Evolutionary conservation across 140 eudicot species (phyloP).

Genomic region (Anethum foeniculum): DNA sequence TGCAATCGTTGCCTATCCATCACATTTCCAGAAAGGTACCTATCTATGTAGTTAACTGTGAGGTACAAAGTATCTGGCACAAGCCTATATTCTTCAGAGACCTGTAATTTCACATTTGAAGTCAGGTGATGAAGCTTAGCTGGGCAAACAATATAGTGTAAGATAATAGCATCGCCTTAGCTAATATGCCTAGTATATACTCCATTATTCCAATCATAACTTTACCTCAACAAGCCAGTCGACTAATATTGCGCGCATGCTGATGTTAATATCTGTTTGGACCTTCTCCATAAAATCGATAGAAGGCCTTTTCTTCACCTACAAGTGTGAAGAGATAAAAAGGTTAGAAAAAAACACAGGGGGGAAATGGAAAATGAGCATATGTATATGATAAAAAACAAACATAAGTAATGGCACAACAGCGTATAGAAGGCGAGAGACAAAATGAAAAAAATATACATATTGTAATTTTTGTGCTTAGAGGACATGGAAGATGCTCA

Average conservation of each 20-base stretch:
- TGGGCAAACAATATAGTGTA: not conserved
- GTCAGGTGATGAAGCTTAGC: not conserved
- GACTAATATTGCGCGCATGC: conserved; percentile 82
- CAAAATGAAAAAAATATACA: too few relatives aligned
- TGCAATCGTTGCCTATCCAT: conserved; percentile 87
- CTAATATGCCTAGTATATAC: not conserved
- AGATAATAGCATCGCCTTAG: not conserved
- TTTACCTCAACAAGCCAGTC: conserved; percentile 98
- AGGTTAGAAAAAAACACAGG: not conserved
- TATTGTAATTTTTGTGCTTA: too few relatives aligned
- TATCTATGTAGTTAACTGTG: conserved; percentile 85
- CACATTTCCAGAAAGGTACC: conserved; percentile 80
- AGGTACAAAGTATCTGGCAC: conserved; percentile 88
- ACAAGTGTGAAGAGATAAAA: not conserved
- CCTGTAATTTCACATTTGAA: conserved; percentile 28
- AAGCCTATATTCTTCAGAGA: conserved; percentile 88
- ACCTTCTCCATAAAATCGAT: conserved; percentile 80
- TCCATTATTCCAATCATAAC: not conserved
- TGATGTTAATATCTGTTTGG: conserved; percentile 77
- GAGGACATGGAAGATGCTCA: too few relatives aligned
- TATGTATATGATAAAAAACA: too few relatives aligned
- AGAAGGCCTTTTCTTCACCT: conserved; percentile 76
- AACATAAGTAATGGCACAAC: too few relatives aligned
- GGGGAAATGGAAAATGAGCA: not conserved
- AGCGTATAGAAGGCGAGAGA: too few relatives aligned